Base-by-base conservation (phyloP, 1,139 yeast genomes). In the Nakaseomyces nivariensis region DNA sequence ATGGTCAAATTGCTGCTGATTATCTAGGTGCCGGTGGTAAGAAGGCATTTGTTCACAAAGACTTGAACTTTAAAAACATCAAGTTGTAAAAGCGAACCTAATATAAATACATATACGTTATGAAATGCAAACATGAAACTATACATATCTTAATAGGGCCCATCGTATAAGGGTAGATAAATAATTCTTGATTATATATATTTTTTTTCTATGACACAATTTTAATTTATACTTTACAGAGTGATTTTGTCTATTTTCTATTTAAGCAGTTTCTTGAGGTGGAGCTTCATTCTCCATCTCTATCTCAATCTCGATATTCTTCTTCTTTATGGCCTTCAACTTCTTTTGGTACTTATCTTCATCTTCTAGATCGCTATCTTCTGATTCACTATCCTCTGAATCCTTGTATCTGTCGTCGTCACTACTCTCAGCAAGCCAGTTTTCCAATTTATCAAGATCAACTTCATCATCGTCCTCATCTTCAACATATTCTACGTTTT, bases 21-120 rank as follows among this genome's bases (percentile, higher is more conserved):
- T 92, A 92, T 62, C 74, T 82, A 43, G 97, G 97, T 32, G 96
- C 90, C 33, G 97, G 97, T 40, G 98, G 98, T 41, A 66, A 75
- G 8, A 82, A 79, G 67, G 78, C 77, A n/a, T 92, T 86, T 72
- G 76, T 81, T 46, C 97, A 90, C 63, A 80, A 80, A 59, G 79
- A 80, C 57, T 58, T 83, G 45, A 75, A 75, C 55, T 58, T 70
- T 36, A 60, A 58, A 24, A 54, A 56, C 11, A 47, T 64, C 36
- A 46, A 42, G 24, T 48, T 64, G 41, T 61, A 51, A 49, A 29
- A 2, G 6, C 2, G 2, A 17, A 17, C 22, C 22, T 17, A 17
- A 17, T 17, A 17, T 17, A 17, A 17, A 17, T 17, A 17, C 22
- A 17, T 17, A 17, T 17, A 17, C 22, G 22, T 17, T 17, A 17